Conservation (phyloP, 768 basidiomycete genomes). For the Boletus pseudopeckii region DNA sequence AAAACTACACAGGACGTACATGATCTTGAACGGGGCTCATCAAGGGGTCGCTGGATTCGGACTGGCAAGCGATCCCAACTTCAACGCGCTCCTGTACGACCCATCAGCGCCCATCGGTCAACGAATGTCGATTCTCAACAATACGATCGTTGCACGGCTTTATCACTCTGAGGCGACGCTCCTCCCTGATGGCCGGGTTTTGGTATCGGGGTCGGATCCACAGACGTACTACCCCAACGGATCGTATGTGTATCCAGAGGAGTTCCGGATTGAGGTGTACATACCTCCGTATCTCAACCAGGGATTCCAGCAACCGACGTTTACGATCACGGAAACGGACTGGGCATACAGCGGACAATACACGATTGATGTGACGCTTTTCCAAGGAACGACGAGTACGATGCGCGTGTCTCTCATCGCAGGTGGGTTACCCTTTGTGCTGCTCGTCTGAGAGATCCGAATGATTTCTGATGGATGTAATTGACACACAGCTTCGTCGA, state of each 20-base stretch:
- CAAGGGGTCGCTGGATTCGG: slow-evolving; percentile 74
- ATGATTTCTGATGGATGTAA: neutral
- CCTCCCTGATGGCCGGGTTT: slow-evolving; percentile 69
- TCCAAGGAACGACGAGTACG: slow-evolving; percentile 38
- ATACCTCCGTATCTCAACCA: slow-evolving; percentile 80
- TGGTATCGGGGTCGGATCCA: slow-evolving; percentile 77
- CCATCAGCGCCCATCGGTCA: slow-evolving; percentile 55
- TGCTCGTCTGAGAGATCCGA: neutral
- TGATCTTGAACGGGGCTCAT: slow-evolving; percentile 73
- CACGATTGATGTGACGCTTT: slow-evolving; percentile 44
- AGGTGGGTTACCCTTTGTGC: slow-evolving; percentile 37
- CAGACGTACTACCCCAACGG: slow-evolving; percentile 22
- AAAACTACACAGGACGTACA: slow-evolving; percentile 39
- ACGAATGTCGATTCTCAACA: slow-evolving; percentile 63
- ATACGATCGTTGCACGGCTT: slow-evolving; percentile 68
- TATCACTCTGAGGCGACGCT: slow-evolving; percentile 79
- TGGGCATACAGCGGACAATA: slow-evolving; percentile 58
- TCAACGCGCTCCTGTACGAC: slow-evolving; percentile 66
- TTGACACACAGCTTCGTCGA: slow-evolving; percentile 52
- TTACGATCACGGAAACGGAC: slow-evolving; percentile 55
- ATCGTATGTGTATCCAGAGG: slow-evolving; percentile 52
- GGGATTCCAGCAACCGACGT: slow-evolving; percentile 59
- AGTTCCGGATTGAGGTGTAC: slow-evolving; percentile 78
- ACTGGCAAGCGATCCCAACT: slow-evolving; percentile 59
- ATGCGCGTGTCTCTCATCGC: slow-evolving; percentile 67